Conservation (phyloP, 163 green algal genomes). For the Scenedesmus sp. region DNA sequence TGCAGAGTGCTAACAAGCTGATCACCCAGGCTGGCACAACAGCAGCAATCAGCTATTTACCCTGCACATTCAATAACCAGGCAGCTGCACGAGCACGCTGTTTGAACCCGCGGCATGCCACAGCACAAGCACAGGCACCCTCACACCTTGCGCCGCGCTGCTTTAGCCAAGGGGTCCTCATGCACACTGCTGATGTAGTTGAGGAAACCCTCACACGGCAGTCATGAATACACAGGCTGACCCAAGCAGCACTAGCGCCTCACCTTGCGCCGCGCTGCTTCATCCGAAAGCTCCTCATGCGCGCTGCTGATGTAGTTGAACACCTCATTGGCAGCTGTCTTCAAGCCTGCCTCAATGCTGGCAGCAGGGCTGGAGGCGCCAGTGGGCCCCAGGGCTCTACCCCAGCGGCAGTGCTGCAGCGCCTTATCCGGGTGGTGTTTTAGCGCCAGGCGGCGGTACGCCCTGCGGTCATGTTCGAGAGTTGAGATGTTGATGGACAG, state of each 20-base stretch:
- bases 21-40: neutral
- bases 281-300: constrained; percentile 72
- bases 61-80: neutral
- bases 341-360: constrained; percentile 56
- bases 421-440: constrained; percentile 84
- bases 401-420: constrained; percentile 47
- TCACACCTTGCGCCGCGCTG: neutral
- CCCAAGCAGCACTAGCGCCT: neutral
- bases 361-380: neutral
- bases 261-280: constrained; percentile 64
- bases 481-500: too few relatives aligned
- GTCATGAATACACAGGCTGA: too few relatives aligned
- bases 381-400: neutral
- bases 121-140: neutral
- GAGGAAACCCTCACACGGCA: too few relatives aligned
- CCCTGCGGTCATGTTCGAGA: neutral
- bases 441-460: constrained; percentile 65
- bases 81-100: neutral
- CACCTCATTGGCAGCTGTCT: constrained; percentile 73
- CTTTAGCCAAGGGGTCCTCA: neutral
- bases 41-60: neutral
- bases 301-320: constrained; percentile 80
- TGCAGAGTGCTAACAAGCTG: neutral
- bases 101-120: neutral
- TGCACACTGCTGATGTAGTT: too few relatives aligned